Evolutionary conservation across 2,329 filamentous ascomycete genomes (phyloP).

Genomic region (Coniochaeta sp.): DNA sequence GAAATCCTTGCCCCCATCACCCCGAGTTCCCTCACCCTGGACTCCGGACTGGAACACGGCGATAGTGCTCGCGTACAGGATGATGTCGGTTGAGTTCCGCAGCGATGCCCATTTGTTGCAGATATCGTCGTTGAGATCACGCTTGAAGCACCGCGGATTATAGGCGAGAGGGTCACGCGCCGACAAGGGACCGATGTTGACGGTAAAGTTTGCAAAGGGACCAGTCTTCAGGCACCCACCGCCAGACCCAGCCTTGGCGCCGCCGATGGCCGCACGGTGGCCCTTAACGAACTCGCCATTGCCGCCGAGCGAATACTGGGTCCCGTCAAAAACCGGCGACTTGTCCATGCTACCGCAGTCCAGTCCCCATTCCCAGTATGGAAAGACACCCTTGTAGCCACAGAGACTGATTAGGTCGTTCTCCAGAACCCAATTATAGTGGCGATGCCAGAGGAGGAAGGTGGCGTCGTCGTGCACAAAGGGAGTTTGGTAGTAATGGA

Average conservation of each 20-base stretch:
- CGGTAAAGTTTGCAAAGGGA: slow-evolving; percentile 19
- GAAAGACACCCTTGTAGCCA: slow-evolving; percentile 18
- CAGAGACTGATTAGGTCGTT: slow-evolving; percentile 17
- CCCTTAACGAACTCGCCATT: slow-evolving; percentile 25
- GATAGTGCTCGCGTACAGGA: slow-evolving; percentile 22
- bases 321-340: slow-evolving; percentile 33
- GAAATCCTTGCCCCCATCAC: slow-evolving; percentile 5
- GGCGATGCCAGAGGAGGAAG: slow-evolving; percentile 24
- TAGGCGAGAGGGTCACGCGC: slow-evolving; percentile 15
- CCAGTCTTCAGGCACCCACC: slow-evolving; percentile 21
- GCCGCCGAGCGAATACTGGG: slow-evolving; percentile 29
- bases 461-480: slow-evolving; percentile 20
- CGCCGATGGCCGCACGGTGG: slow-evolving; percentile 8
- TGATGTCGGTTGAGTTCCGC: slow-evolving; percentile 20
- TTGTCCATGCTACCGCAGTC: slow-evolving; percentile 16
- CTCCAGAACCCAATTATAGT: slow-evolving; percentile 22
- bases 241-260: slow-evolving; percentile 10
- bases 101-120: slow-evolving; percentile 14
- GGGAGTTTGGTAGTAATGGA: slow-evolving; percentile 21
- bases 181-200: slow-evolving; percentile 21
- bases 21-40: slow-evolving; percentile 21
- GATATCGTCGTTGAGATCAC: slow-evolving; percentile 18
- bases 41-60: slow-evolving; percentile 25
- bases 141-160: slow-evolving; percentile 27
- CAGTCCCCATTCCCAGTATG: slow-evolving; percentile 31